These are phyloP conservation scores for Microbotryum intermedium DNA, from an alignment of 1,284 basidiomycete species.

Conservation along the genomic window DNA sequence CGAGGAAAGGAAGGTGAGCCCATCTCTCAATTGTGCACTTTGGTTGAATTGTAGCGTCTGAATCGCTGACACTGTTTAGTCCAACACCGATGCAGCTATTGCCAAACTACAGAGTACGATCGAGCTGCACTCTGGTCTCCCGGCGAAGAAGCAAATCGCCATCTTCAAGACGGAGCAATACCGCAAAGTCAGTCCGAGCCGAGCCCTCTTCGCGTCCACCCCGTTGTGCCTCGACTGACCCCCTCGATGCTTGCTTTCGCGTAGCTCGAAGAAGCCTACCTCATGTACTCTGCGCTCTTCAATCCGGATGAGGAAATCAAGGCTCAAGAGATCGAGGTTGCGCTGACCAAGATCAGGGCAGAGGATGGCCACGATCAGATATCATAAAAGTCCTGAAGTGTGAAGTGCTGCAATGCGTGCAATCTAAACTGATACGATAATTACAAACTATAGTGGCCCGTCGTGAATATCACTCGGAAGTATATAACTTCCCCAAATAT, in stretches of 20 bases:
- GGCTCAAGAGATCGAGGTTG: constrained; percentile 4
- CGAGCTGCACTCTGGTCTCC: not conserved
- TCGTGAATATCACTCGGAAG: too few relatives aligned
- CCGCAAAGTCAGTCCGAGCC: constrained; percentile 11
- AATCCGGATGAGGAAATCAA: constrained; percentile 12
- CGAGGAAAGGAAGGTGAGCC: constrained; percentile 5
- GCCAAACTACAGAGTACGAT: constrained; percentile 3
- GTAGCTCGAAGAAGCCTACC: constrained; percentile 21
- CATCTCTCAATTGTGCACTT: not conserved
- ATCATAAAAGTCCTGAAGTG: too few relatives aligned
- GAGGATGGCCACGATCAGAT: constrained; percentile 11
- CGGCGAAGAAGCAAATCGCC: not conserved
- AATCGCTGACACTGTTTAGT: too few relatives aligned
- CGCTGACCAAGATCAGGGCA: constrained; percentile 11
- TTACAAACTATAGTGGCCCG: too few relatives aligned
- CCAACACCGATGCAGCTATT: constrained; percentile 1
- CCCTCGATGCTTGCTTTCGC: not conserved
- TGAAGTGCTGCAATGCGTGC: too few relatives aligned
- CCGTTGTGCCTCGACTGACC: not conserved
- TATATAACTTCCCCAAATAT: too few relatives aligned
- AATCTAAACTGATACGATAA: too few relatives aligned
- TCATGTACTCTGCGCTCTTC: constrained; percentile 21
- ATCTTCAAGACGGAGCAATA: constrained; percentile 11
- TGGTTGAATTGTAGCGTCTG: too few relatives aligned
- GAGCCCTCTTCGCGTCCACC: not conserved